Evolutionary conservation across 1,284 basidiomycete species (phyloP).

Genomic region (Blastosporella zonata): DNA sequence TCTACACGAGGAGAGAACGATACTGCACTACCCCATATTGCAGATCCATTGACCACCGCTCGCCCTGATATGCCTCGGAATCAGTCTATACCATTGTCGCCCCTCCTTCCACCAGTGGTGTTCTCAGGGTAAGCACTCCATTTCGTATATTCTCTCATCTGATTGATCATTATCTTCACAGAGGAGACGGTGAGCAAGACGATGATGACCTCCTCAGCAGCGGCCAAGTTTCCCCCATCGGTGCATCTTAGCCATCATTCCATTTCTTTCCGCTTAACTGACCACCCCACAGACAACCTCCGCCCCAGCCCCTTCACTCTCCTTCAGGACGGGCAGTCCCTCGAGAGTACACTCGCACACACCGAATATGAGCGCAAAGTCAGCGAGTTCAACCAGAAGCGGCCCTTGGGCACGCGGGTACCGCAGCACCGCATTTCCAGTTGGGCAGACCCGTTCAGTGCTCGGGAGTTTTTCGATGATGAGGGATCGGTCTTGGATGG

Average conservation of each 20-base stretch:
- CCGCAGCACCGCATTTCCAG: slow-evolving; percentile 41
- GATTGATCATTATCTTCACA: not conserved
- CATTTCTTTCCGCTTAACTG: not conserved
- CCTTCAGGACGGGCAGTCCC: slow-evolving; percentile 27
- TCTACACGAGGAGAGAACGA: slow-evolving; percentile 12
- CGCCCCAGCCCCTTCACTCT: slow-evolving; percentile 43
- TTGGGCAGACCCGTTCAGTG: slow-evolving; percentile 54
- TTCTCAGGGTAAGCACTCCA: slow-evolving; percentile 25
- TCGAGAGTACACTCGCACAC: slow-evolving; percentile 46
- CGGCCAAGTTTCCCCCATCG: slow-evolving; percentile 67
- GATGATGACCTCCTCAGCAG: slow-evolving; percentile 70
- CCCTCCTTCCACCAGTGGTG: slow-evolving; percentile 31
- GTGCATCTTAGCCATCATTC: slow-evolving; percentile 35
- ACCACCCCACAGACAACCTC: slow-evolving; percentile 28
- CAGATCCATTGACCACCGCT: slow-evolving; percentile 6
- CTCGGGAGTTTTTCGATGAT: slow-evolving; percentile 25
- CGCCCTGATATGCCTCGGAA: slow-evolving; percentile 10
- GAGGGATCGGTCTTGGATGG: slow-evolving; percentile 14
- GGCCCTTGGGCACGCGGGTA: slow-evolving; percentile 29
- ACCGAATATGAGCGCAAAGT: slow-evolving; percentile 46
- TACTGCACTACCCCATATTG: not conserved
- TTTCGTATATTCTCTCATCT: not conserved
- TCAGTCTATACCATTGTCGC: slow-evolving; percentile 21
- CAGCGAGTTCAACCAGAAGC: slow-evolving; percentile 43
- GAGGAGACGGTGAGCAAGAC: slow-evolving; percentile 33